A percentile compares a stretch with the other conserved stretches of the same genome.
These are phyloP conservation scores for Telfairia occidentalis DNA, from an alignment of 331 rosid genomes.

Conservation along the genomic window DNA sequence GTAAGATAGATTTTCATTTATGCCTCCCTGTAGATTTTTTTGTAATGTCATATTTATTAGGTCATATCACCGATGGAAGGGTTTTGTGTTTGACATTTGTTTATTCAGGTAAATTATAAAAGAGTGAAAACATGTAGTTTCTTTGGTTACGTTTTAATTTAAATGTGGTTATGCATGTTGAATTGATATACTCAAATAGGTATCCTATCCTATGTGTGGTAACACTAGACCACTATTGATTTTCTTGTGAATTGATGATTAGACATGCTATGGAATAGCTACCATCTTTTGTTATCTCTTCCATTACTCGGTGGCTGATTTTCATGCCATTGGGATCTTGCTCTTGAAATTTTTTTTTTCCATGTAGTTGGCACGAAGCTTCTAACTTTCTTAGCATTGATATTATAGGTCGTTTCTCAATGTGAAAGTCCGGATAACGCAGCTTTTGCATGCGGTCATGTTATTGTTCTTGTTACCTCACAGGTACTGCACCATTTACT, in stretches of 20 bases:
- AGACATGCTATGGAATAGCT: not conserved
- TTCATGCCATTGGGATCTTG: not conserved
- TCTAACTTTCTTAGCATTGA: not conserved
- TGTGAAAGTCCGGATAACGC: constrained; percentile 38
- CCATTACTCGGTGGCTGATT: not conserved
- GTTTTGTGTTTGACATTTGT: not conserved
- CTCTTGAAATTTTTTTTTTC: not conserved
- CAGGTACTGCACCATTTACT: constrained; percentile 39
- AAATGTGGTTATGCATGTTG: not conserved
- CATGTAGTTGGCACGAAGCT: not conserved
- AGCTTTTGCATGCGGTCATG: constrained; percentile 58
- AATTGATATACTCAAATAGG: not conserved
- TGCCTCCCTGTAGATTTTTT: not conserved
- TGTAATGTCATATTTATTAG: not conserved
- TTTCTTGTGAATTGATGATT: not conserved
- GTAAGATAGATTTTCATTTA: not conserved
- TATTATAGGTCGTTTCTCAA: constrained; percentile 50
- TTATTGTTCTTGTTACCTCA: constrained; percentile 66
- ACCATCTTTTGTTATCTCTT: not conserved
- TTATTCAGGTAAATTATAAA: not conserved
- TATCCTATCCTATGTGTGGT: not conserved
- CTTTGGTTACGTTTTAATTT: not conserved
- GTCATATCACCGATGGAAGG: not conserved
- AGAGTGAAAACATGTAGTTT: not conserved
- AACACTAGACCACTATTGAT: not conserved